Evolutionary conservation across 1,284 basidiomycete genomes (phyloP), one percentile per base, ranked within the genome.

Genomic region (Sutorius eximius): DNA sequence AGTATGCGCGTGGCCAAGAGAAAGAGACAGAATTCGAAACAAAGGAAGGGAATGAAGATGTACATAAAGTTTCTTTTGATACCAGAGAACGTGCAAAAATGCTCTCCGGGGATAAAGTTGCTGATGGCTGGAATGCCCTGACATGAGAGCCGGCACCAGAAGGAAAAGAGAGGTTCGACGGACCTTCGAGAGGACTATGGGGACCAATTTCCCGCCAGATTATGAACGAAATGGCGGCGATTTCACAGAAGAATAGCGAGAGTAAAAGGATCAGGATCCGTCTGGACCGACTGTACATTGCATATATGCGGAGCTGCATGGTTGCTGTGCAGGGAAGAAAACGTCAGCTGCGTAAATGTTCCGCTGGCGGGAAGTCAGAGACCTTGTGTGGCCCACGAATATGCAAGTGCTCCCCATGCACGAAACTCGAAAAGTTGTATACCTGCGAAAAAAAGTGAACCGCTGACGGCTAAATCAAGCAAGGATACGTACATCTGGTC

Each of bases 371-470:
- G n/a, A 45, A 51, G 34, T 16, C 18, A n/a, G 41, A 27, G 2
- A 72, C 70, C 61, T 59, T 68, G 67, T 22, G 69, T 72, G 4
- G 61, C 56, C 70, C 70, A 72, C n/a, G 70, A 59, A 40, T 67
- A 71, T 33, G 27, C 49, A 18, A 72, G 60, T 24, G 70, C 64
- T n/a, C 67, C 67, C 70, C 67, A 68, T 27, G 69, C 67, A 42
- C 70, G 70, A 47, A 68, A 62, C 44, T 58, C 51, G 49, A 72
- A 68, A 33, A 72, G 61, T 9, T 44, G 61, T 49, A 58, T 50
- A 27, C 70, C 70, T 72, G 36, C 11, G 4, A 18, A 18, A 22
- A 44, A n/a, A 5, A 7, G n/a, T 66, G 34, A 59, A 13, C 42
- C 22, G 43, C 9, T 7, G 38, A 42, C 20, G 2, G 10, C 12